phyloP scores from a whole-genome alignment of 176 grass and related monocot species.

The Triticum timopheevii region DNA sequence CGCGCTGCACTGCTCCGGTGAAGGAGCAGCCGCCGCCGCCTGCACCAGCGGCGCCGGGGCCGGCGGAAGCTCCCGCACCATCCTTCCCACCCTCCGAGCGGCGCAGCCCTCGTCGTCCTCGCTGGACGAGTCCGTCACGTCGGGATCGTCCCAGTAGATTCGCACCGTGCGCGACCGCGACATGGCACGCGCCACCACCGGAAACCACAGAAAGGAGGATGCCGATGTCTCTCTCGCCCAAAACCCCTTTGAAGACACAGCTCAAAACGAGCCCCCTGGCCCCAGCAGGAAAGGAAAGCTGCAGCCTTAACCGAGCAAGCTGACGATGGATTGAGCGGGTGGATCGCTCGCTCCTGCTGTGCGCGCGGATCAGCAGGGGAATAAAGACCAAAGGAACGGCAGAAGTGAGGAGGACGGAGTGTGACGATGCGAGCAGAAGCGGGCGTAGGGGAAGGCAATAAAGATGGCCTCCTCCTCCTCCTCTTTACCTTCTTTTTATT shows the following conservation, averaged over 20 bases:
- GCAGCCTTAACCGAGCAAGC: constrained; percentile 27
- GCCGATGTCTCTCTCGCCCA: background rate
- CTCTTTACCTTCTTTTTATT: constrained; percentile 11
- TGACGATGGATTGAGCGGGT: background rate
- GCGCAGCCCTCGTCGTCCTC: constrained; percentile 38
- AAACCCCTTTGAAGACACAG: background rate
- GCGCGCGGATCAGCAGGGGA: constrained; percentile 38
- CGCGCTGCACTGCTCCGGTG: constrained; percentile 33
- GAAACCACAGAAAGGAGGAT: background rate
- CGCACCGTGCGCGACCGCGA: constrained; percentile 63
- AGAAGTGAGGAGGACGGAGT: background rate
- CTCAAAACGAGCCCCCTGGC: background rate
- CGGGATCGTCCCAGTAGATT: constrained; percentile 89
- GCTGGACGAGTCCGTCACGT: constrained; percentile 78
- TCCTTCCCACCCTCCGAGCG: constrained; percentile 46
- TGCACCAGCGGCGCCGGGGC: background rate
- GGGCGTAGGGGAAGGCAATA: constrained; percentile 34
- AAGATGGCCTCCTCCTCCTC: constrained; percentile 23
- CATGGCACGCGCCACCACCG: constrained; percentile 37
- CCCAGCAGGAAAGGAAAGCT: constrained; percentile 35
- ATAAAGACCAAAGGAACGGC: constrained; percentile 42
- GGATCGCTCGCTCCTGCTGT: constrained; percentile 20
- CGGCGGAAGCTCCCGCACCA: constrained; percentile 47
- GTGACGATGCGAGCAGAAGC: background rate
- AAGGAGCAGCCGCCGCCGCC: no score